Conservation (phyloP, 2,329 filamentous ascomycete species). For the Talaromyces rugulosus region DNA sequence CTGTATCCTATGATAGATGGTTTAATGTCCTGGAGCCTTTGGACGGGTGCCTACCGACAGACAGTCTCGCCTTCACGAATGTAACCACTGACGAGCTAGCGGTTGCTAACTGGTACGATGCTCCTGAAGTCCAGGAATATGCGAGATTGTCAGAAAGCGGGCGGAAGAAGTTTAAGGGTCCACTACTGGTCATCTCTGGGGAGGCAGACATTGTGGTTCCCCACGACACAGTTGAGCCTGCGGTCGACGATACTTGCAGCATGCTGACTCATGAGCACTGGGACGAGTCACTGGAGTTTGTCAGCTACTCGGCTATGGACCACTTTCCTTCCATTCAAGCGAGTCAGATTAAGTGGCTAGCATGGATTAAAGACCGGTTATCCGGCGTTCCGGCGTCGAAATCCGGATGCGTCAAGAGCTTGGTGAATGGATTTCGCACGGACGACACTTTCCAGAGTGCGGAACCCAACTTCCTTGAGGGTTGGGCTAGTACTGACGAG, state of each 20-base stretch:
- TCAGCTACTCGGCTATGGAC: conserved; percentile 8
- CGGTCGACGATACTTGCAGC: conserved; percentile 6
- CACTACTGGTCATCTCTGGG: conserved; percentile 3
- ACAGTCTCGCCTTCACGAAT: conserved; percentile 3
- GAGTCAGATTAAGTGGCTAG: conserved; percentile 9
- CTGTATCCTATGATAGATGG: conserved; percentile 8
- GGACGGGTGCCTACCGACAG: conserved; percentile 5
- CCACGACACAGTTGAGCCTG: conserved; percentile 1
- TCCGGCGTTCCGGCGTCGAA: neutral
- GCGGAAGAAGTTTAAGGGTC: conserved; percentile 8
- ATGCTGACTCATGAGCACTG: conserved; percentile 7
- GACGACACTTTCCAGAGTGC: conserved; percentile 1
- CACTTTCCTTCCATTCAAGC: conserved; percentile 10
- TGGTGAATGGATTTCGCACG: conserved; percentile 7
- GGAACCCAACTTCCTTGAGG: conserved; percentile 6
- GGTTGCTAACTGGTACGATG: conserved; percentile 3
- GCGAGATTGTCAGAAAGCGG: conserved; percentile 4
- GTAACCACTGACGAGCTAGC: conserved; percentile 3
- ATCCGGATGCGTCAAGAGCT: conserved; percentile 3
- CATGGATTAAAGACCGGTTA: conserved; percentile 9
- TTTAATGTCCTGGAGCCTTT: conserved; percentile 6
- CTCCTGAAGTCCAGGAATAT: conserved; percentile 3
- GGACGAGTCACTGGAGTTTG: conserved; percentile 2
- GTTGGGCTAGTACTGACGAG: conserved; percentile 6
- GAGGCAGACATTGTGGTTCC: conserved; percentile 8